Percentiles rank a stretch among this genome's conserved stretches.
These are phyloP conservation scores for Rhododendron henanense DNA, from an alignment of 148 eudicot species.

Conservation along the genomic window DNA sequence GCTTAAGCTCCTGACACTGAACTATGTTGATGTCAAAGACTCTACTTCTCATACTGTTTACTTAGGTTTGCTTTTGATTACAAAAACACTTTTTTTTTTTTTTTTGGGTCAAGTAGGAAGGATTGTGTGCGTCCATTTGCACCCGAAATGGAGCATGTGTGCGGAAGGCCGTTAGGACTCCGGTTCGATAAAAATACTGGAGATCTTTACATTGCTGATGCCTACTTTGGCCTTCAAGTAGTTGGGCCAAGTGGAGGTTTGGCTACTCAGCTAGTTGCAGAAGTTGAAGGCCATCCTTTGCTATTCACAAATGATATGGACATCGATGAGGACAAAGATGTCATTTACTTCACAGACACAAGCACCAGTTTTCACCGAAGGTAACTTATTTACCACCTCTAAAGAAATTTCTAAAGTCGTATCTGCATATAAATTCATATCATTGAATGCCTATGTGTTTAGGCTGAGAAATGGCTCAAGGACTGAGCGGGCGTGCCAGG, in stretches of 20 bases:
- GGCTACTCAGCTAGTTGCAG: constrained; percentile 30
- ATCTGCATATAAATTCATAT: background rate
- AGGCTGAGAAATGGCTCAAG: no score
- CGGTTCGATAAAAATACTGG: constrained; percentile 46
- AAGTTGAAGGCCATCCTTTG: constrained; percentile 36
- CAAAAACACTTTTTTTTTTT: background rate
- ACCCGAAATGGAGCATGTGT: constrained; percentile 62
- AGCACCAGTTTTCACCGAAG: constrained; percentile 41
- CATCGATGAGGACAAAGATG: constrained; percentile 34
- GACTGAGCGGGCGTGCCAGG: no score
- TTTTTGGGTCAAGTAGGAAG: constrained; percentile 40
- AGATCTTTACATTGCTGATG: constrained; percentile 63
- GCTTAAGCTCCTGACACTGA: background rate
- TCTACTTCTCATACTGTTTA: background rate
- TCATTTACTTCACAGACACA: constrained; percentile 43
- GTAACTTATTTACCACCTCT: constrained; percentile 9
- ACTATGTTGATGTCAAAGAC: background rate
- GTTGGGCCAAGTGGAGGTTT: constrained; percentile 55
- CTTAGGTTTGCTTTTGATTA: background rate
- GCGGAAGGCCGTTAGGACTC: constrained; percentile 60
- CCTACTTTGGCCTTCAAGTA: constrained; percentile 70
- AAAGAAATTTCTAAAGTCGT: background rate
- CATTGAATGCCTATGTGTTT: background rate
- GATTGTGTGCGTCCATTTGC: constrained; percentile 59
- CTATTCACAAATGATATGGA: constrained; percentile 42